These are phyloP conservation scores for Tolypocladium capitatum DNA, from an alignment of 2,329 filamentous ascomycete genomes.

Conservation along the genomic window DNA sequence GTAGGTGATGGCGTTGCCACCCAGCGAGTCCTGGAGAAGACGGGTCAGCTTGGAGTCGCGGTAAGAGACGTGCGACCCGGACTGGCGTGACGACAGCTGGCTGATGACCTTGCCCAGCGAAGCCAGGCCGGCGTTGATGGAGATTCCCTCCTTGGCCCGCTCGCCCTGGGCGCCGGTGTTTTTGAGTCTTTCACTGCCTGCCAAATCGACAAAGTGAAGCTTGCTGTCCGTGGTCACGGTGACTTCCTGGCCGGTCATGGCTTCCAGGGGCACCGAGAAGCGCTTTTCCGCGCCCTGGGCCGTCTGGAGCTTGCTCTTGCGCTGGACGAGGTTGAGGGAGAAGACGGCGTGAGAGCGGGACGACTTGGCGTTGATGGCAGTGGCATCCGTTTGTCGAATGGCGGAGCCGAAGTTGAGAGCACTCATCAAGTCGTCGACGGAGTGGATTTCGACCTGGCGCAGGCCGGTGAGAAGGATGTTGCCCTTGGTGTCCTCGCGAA, in stretches of 20 bases:
- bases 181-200: constrained; percentile 90
- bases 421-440: constrained; percentile 77
- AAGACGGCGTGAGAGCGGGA: constrained; percentile 97
- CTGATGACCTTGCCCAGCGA: constrained; percentile 97
- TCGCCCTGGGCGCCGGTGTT: constrained; percentile 95
- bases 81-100: constrained; percentile 79
- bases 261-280: constrained; percentile 73
- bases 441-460: constrained; percentile 77
- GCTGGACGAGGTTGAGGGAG: constrained; percentile 83
- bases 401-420: constrained; percentile 85
- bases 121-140: constrained; percentile 91
- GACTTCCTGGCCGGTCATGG: constrained; percentile 52
- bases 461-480: constrained; percentile 89
- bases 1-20: constrained; percentile 95
- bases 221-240: constrained; percentile 90
- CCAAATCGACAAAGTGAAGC: constrained; percentile 94
- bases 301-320: constrained; percentile 46
- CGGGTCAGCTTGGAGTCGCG: constrained; percentile 95
- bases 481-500: constrained; percentile 87
- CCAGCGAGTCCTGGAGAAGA: constrained; percentile 87
- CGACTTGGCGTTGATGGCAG: constrained; percentile 93
- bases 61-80: constrained; percentile 88
- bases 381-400: constrained; percentile 92
- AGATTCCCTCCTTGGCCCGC: constrained; percentile 88
- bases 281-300: constrained; percentile 61